phyloP scores from a whole-genome alignment of 2,329 filamentous ascomycete genomes.

The Fusarium irregulare region DNA sequence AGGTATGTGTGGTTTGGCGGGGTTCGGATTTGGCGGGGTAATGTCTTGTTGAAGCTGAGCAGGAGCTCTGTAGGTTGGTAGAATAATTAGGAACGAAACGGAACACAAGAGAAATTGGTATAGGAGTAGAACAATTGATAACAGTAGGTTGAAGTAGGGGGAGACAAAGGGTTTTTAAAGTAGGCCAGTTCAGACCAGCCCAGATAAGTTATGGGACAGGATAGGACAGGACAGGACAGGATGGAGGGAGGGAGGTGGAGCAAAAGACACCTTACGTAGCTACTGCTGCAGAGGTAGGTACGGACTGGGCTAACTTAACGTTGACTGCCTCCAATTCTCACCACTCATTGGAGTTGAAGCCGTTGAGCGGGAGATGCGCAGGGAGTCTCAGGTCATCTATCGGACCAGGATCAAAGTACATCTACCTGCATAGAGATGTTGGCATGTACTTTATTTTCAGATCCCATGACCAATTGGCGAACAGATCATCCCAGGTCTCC shows the following conservation, averaged over 20 bases:
- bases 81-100: conserved; percentile 3
- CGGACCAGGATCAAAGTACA: conserved; percentile 32
- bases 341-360: conserved; percentile 28
- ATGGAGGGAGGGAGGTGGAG: conserved; percentile 42
- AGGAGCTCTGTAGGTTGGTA: background rate
- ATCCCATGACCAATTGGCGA: conserved; percentile 37
- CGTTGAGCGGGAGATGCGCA: conserved; percentile 36
- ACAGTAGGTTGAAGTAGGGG: conserved; percentile 18
- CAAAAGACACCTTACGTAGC: conserved; percentile 30
- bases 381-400: conserved; percentile 22
- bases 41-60: conserved; percentile 34
- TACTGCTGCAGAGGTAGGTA: conserved; percentile 11
- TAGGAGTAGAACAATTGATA: conserved; percentile 17
- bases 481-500: conserved; percentile 27
- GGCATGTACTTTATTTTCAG: conserved; percentile 18
- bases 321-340: background rate
- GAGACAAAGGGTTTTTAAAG: conserved; percentile 42
- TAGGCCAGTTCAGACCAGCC: conserved; percentile 11
- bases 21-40: conserved; percentile 55
- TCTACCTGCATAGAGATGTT: conserved; percentile 24
- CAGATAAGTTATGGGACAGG: conserved; percentile 34
- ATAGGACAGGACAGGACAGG: background rate
- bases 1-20: conserved; percentile 48
- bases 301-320: conserved; percentile 7
- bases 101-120: conserved; percentile 1